A percentile compares a stretch with the other conserved stretches of the same genome.
Conservation (phyloP, 345 rosid species). For the Microthlaspi erraticum region DNA sequence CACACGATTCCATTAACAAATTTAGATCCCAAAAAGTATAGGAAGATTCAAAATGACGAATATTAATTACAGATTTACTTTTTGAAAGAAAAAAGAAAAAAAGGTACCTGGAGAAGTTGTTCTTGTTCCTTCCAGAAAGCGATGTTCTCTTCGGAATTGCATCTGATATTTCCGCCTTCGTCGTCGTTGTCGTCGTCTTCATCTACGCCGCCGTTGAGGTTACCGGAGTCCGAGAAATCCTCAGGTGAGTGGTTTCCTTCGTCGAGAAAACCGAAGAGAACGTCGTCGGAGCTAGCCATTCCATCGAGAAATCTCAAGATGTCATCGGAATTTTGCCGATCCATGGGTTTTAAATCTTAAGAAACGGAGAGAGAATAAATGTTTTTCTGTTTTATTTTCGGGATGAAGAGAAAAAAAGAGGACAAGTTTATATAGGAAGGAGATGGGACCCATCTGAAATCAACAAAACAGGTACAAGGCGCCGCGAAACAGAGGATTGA, state of each 20-base stretch:
- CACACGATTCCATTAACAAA: conserved; percentile 14
- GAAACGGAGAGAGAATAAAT: conserved; percentile 20
- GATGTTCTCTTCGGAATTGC: conserved; percentile 53
- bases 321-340: conserved; percentile 53
- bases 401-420: not conserved
- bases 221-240: conserved; percentile 30
- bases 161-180: conserved; percentile 33
- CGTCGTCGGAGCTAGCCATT: conserved; percentile 59
- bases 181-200: conserved; percentile 36
- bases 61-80: not conserved
- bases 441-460: conserved; percentile 41
- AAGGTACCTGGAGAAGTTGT: conserved; percentile 70
- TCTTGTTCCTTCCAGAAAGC: conserved; percentile 79
- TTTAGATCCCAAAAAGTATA: not conserved
- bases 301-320: conserved; percentile 58
- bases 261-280: conserved; percentile 63
- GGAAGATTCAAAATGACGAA: not conserved
- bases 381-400: not conserved
- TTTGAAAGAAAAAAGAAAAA: not conserved
- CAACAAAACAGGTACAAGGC: conserved; percentile 56
- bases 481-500: conserved; percentile 50
- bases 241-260: conserved; percentile 44
- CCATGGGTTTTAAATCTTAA: conserved; percentile 21
- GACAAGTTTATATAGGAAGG: conserved; percentile 24
- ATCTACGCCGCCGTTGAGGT: conserved; percentile 29